These are phyloP conservation scores for Microascus cirrosus DNA, from an alignment of 2,329 filamentous ascomycete genomes.

Conservation along the genomic window DNA sequence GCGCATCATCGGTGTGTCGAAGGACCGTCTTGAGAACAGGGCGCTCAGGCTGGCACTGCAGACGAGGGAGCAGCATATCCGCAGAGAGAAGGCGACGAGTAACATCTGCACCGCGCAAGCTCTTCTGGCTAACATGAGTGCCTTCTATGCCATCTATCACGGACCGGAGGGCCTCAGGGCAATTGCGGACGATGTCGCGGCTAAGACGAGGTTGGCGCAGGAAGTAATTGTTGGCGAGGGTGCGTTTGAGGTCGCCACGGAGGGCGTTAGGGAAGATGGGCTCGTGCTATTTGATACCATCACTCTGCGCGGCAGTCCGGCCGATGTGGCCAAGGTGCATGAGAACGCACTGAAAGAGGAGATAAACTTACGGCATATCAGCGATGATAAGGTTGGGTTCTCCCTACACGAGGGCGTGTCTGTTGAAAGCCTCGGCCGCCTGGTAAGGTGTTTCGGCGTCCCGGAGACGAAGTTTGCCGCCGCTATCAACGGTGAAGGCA, in stretches of 20 bases:
- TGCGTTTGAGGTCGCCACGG: constrained; percentile 52
- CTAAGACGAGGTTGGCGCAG: constrained; percentile 59
- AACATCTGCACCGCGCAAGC: constrained; percentile 97
- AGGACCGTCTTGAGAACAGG: constrained; percentile 72
- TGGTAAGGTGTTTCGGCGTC: constrained; percentile 21
- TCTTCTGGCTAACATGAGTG: constrained; percentile 87
- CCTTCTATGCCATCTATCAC: constrained; percentile 90
- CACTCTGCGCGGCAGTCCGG: constrained; percentile 45
- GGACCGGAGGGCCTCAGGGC: constrained; percentile 72
- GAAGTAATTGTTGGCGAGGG: constrained; percentile 49
- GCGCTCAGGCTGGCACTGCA: constrained; percentile 80
- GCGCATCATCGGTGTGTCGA: constrained; percentile 80
- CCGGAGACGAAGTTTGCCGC: background rate
- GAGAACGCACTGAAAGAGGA: background rate
- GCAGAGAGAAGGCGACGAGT: constrained; percentile 91
- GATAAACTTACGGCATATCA: constrained; percentile 15
- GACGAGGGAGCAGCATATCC: constrained; percentile 91
- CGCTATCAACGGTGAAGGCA: background rate
- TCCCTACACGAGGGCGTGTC: constrained; percentile 15
- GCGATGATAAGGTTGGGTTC: constrained; percentile 18
- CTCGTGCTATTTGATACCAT: constrained; percentile 72
- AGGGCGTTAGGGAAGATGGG: constrained; percentile 42
- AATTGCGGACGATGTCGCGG: constrained; percentile 70
- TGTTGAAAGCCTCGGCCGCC: constrained; percentile 30
- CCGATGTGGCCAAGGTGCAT: constrained; percentile 24